Evolutionary conservation across 352 stramenopile genomes (phyloP).

Genomic region (Phytophthora pini): DNA sequence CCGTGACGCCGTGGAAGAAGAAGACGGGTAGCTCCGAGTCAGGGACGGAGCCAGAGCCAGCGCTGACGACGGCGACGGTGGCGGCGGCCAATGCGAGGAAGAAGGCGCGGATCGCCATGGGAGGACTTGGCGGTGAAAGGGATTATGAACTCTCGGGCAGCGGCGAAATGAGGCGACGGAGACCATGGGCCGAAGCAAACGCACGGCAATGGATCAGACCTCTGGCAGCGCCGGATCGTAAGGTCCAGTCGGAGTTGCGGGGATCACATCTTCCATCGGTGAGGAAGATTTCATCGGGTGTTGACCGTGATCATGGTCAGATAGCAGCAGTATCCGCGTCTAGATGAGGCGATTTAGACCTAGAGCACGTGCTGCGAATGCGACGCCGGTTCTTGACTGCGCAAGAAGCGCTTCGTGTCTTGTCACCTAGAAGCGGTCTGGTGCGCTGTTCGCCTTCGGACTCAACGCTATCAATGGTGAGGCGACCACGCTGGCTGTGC

Average conservation of each 20-base stretch:
- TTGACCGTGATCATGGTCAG: conserved; percentile 2
- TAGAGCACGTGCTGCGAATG: background rate
- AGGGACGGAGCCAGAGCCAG: background rate
- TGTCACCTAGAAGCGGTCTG: too few species aligned
- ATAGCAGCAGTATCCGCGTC: background rate
- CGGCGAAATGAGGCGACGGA: conserved; percentile 5
- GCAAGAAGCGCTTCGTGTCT: too few species aligned
- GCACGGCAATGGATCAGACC: conserved; percentile 10
- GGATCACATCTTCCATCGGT: conserved; percentile 1
- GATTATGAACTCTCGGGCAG: conserved; percentile 10
- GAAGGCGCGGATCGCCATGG: conserved; percentile 27
- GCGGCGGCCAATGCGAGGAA: conserved; percentile 13
- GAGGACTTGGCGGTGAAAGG: conserved; percentile 28
- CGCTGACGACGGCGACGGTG: conserved; percentile 2
- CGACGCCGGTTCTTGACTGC: background rate
- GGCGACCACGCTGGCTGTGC: too few species aligned
- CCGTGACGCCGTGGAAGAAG: conserved; percentile 59
- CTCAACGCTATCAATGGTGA: too few species aligned
- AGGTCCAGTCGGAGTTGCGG: conserved; percentile 1
- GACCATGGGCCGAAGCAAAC: conserved; percentile 12
- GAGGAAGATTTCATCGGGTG: background rate
- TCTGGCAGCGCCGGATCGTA: conserved; percentile 8
- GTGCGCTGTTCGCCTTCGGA: too few species aligned
- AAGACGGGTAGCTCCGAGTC: conserved; percentile 44
- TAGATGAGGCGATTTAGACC: background rate